phyloP scores from a whole-genome alignment of 495 filamentous ascomycete species.

The Penicillium nucicola region DNA sequence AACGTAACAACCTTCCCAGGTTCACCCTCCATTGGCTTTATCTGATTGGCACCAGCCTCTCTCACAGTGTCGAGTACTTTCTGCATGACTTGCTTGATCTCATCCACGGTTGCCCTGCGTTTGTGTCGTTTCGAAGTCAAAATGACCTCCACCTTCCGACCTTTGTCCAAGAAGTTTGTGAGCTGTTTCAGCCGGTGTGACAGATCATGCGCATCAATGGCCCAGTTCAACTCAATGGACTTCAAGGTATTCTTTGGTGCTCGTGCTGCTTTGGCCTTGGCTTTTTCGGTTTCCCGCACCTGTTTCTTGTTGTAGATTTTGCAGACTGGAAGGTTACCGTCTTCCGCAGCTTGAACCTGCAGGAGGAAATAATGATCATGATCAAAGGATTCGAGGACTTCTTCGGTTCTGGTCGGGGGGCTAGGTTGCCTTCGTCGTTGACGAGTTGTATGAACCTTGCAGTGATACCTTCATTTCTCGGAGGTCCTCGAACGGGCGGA shows the following conservation, averaged over 20 bases:
- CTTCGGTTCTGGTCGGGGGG: slow-evolving; percentile 33
- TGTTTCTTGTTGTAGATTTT: slow-evolving; percentile 57
- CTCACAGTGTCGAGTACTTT: slow-evolving; percentile 32
- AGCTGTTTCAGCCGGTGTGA: slow-evolving; percentile 57
- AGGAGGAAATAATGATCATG: slow-evolving; percentile 51
- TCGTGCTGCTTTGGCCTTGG: slow-evolving; percentile 38
- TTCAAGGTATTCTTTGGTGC: slow-evolving; percentile 45
- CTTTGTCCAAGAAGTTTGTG: slow-evolving; percentile 59
- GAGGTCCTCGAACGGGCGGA: slow-evolving; percentile 5
- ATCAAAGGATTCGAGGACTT: slow-evolving; percentile 49
- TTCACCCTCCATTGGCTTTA: slow-evolving; percentile 42
- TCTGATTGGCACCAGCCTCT: slow-evolving; percentile 35
- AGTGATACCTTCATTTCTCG: slow-evolving; percentile 54
- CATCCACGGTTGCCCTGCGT: slow-evolving; percentile 37
- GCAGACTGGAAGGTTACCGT: slow-evolving; percentile 54
- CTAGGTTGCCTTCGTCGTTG: slow-evolving; percentile 45
- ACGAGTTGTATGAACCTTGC: slow-evolving; percentile 53
- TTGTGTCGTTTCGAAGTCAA: slow-evolving; percentile 49
- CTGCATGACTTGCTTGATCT: slow-evolving; percentile 41
- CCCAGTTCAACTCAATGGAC: slow-evolving; percentile 83
- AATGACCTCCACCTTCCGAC: slow-evolving; percentile 59
- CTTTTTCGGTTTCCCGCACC: slow-evolving; percentile 36
- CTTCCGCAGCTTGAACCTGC: slow-evolving; percentile 45
- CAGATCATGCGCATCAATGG: slow-evolving; percentile 67
- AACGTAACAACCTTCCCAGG: slow-evolving; percentile 38